phyloP scores from a whole-genome alignment of 148 eudicot genomes.

The Nyssa sinensis region DNA sequence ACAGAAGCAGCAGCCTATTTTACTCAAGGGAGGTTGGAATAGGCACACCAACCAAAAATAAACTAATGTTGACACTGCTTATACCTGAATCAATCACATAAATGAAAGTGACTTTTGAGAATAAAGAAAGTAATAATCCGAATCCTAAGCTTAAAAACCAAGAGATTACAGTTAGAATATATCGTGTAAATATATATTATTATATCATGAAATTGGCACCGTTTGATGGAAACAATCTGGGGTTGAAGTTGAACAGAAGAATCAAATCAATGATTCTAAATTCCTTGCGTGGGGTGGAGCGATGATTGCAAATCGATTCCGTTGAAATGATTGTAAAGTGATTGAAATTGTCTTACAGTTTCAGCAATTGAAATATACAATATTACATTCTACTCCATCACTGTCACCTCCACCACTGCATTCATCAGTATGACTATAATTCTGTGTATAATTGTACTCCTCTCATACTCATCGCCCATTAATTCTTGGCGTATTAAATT shows the following conservation, averaged over 20 bases:
- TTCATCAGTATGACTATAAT: too few species aligned
- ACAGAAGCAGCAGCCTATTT: too few species aligned
- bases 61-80: conserved; percentile 6
- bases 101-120: not conserved
- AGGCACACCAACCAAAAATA: not conserved
- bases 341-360: not conserved
- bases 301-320: not conserved
- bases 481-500: too few species aligned
- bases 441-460: too few species aligned
- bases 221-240: too few species aligned
- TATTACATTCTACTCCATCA: not conserved
- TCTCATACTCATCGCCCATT: too few species aligned
- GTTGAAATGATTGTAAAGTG: not conserved
- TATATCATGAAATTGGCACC: too few species aligned
- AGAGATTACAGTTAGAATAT: too few species aligned
- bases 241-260: too few species aligned
- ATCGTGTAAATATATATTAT: too few species aligned
- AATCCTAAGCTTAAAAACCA: not conserved
- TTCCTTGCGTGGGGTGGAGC: not conserved
- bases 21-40: not conserved
- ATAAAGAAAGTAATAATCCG: not conserved
- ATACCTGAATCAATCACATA: conserved; percentile 2
- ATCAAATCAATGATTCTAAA: too few species aligned
- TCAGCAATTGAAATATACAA: not conserved
- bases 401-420: too few species aligned